phyloP scores from a whole-genome alignment of 2,329 filamentous ascomycete genomes.

The Penicillium italicum region DNA sequence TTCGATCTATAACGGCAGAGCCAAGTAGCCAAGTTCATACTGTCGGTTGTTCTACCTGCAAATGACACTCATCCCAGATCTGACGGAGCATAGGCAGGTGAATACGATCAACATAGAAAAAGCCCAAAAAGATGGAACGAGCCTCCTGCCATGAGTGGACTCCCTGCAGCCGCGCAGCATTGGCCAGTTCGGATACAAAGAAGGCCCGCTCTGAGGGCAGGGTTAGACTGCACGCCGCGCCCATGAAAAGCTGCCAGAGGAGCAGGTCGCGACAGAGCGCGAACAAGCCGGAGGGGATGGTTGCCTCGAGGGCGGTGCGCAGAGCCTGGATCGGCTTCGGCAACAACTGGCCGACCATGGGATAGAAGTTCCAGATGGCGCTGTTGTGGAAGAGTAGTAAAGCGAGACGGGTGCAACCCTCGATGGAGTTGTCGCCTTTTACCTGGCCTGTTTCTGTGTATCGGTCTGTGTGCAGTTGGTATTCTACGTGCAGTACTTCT shows the following conservation, averaged over 20 bases:
- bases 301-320: slow-evolving; percentile 32
- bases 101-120: slow-evolving; percentile 37
- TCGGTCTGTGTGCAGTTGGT: slow-evolving; percentile 37
- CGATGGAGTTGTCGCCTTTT: slow-evolving; percentile 37
- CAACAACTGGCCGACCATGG: slow-evolving; percentile 33
- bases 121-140: slow-evolving; percentile 30
- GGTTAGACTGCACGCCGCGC: slow-evolving; percentile 30
- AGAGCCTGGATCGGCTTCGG: slow-evolving; percentile 35
- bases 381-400: slow-evolving; percentile 40
- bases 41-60: slow-evolving; percentile 14
- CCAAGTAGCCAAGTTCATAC: slow-evolving; percentile 4
- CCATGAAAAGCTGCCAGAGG: slow-evolving; percentile 39
- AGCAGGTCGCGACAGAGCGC: slow-evolving; percentile 33
- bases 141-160: slow-evolving; percentile 35
- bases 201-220: slow-evolving; percentile 29
- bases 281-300: slow-evolving; percentile 33
- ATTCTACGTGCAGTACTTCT: slow-evolving; percentile 39
- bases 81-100: slow-evolving; percentile 30
- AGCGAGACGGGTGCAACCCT: slow-evolving; percentile 39
- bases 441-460: slow-evolving; percentile 32
- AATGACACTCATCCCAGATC: slow-evolving; percentile 34
- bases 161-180: slow-evolving; percentile 27
- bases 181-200: slow-evolving; percentile 33
- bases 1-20: background rate
- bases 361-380: slow-evolving; percentile 41